Evolutionary conservation across 78 protist species (phyloP), one percentile per base, ranked within the genome.

Genomic region (Acrasis kona): DNA sequence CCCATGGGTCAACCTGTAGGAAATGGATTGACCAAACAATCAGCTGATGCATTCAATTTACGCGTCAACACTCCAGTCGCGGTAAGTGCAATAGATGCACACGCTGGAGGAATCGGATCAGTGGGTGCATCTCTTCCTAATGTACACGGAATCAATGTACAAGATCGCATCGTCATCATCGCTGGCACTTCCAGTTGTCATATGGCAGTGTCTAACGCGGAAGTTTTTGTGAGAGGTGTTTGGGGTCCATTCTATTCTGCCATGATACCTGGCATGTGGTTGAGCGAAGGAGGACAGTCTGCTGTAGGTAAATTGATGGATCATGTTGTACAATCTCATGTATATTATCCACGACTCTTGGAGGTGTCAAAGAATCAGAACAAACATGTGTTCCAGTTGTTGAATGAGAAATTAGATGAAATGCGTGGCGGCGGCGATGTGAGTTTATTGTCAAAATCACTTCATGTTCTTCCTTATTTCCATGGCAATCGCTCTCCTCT

Each of bases 271-370:
- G 72, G 36, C 28, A 3, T 79, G 37, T 78, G 9, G 70, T 58
- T 79, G 36, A 27, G 10, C 42, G 86, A 80, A 42, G 86, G 80
- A 2, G 86, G 86, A 30, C 79, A 79, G 40, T 76, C 83, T 6
- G 61, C 65, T 37, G 28, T 58, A 10, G 84, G 84, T 41, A 7
- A 8, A 34, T 65, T 72, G 9, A 10, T 80, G 37, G 77, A 71
- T 40, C 67, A 71, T 39, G 65, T 71, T 41, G 1, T 78, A 34
- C 3, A 1, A 41, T 0, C 28, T 19, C 74, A 78, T 30, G 41
- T 67, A 1, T 36, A 40, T 19, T 39, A 0, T 8, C 28, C 8
- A 8, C 37, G 31, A 27, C n/a, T n/a, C n/a, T n/a, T n/a, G n/a
- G 39, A 74, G 31, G 8, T 29, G 32, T 28, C 78, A 7, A 61